A percentile compares a stretch with the other conserved stretches of the same genome.
phyloP scores from a whole-genome alignment of 148 eudicot genomes.

The Persicaria maculosa region DNA sequence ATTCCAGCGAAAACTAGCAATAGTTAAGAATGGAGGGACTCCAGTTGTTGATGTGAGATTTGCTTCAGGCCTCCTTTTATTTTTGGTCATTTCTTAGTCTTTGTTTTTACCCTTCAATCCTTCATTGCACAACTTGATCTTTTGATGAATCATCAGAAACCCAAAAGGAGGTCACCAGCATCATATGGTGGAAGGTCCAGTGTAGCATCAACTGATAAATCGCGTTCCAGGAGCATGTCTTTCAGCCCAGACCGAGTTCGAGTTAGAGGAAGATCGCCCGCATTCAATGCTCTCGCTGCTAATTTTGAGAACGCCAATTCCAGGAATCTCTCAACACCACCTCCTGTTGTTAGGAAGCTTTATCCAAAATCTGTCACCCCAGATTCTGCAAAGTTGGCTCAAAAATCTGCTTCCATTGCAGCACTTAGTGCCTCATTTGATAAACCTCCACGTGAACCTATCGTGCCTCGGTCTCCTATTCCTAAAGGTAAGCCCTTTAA shows the following conservation, averaged over 20 bases:
- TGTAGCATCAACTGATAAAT: slow-evolving; percentile 66
- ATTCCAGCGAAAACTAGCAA: slow-evolving; percentile 71
- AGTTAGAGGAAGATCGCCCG: slow-evolving; percentile 95
- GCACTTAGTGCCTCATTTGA: slow-evolving; percentile 64
- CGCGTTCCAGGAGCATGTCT: slow-evolving; percentile 93
- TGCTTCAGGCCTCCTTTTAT: not conserved
- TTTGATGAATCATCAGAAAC: slow-evolving; percentile 45
- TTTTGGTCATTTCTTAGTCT: not conserved
- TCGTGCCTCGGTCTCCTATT: slow-evolving; percentile 64
- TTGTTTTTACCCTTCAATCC: not conserved
- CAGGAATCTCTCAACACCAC: slow-evolving; percentile 95
- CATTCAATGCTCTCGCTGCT: slow-evolving; percentile 92
- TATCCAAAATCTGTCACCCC: slow-evolving; percentile 75
- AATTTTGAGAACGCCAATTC: slow-evolving; percentile 74
- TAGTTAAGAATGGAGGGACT: slow-evolving; percentile 63
- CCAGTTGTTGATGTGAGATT: slow-evolving; percentile 48
- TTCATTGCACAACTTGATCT: not conserved
- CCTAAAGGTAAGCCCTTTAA: slow-evolving; percentile 45
- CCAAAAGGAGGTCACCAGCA: slow-evolving; percentile 78
- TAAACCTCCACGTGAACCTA: slow-evolving; percentile 45
- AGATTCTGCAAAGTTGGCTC: slow-evolving; percentile 47
- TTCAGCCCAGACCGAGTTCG: slow-evolving; percentile 89
- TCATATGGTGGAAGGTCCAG: slow-evolving; percentile 77
- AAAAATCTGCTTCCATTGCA: slow-evolving; percentile 77
- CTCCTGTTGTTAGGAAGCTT: slow-evolving; percentile 69